Evolutionary conservation across 1,284 basidiomycete species (phyloP).

Genomic region (Hymenochaete sp.): DNA sequence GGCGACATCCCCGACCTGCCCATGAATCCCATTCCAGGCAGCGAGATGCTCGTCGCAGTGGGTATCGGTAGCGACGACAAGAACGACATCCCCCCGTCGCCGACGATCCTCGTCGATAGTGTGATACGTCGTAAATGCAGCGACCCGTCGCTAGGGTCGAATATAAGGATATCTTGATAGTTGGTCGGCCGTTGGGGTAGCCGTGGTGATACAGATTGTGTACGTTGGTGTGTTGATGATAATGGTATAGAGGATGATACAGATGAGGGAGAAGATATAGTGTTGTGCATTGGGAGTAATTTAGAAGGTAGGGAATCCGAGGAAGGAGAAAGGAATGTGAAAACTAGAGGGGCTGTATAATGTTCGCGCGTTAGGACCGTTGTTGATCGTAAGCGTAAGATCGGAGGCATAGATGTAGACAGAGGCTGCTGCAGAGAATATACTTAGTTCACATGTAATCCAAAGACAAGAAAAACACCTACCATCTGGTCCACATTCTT

Average conservation of each 20-base stretch:
- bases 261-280: conserved; percentile 26
- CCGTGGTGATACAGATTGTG: conserved; percentile 29
- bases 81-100: conserved; percentile 22
- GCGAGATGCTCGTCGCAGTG: conserved; percentile 35
- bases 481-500: conserved; percentile 47
- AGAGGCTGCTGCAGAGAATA: conserved; percentile 35
- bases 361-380: conserved; percentile 29
- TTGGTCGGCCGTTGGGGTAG: conserved; percentile 32
- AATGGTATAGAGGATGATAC: conserved; percentile 32
- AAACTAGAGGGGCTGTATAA: conserved; percentile 37
- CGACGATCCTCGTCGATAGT: conserved; percentile 31
- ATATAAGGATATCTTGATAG: conserved; percentile 56
- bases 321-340: conserved; percentile 43
- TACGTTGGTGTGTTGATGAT: conserved; percentile 27
- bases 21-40: conserved; percentile 36
- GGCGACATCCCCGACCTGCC: conserved; percentile 23
- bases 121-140: conserved; percentile 48
- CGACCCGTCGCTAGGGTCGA: conserved; percentile 51
- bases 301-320: conserved; percentile 31
- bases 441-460: not conserved
- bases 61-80: conserved; percentile 29
- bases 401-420: conserved; percentile 46
- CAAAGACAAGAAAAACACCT: conserved; percentile 21
- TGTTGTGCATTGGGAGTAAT: conserved; percentile 32
- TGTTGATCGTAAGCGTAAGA: conserved; percentile 45